Base-by-base conservation (phyloP, 169 alveolate genomes). In the Plasmodium gallinaceum region DNA sequence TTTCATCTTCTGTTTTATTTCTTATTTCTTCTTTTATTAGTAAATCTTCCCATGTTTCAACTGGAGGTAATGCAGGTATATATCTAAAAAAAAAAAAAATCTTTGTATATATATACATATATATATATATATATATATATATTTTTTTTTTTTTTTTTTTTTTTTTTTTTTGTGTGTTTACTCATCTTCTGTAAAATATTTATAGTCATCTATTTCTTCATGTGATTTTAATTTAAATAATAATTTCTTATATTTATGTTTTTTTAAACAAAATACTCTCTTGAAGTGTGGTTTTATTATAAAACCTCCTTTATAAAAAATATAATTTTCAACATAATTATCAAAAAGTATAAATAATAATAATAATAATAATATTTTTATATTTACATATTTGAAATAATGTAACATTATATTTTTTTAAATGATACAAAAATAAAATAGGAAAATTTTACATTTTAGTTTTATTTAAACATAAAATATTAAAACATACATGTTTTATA, bases 31-130 rank as follows among this genome's bases (percentile, higher is more conserved):
- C 92, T 46, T 71, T 60, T 48, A 62, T 18, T 14, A 86, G 32
- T 48, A 86, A 57, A 39, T 86, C 92, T 64, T 86, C 92, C 92
- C 92, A 86, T 3, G 92, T 86, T 66, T 86, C 92, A 42, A 86
- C 92, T 20, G 92, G 92, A 9, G 86, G 88, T 10, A 86, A 32
- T 20, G 92, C 76, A 9, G 92, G 92, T 42, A 86, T 86, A 43
- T 86, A 86, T 58, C 92, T 86, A 37, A 52, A 42, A 10, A 43
- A 45, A 22, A 70, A 26, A 48, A 70, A 70, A 20, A 70, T 12
- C 39, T 24, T 32, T 32, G n/a, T 26, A 65, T 37, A 65, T 24
- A 14, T 12, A 18, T 2, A 69, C 12, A 69, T 45, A 48, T 70
- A 45, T 70, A 70, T 46, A 48, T 70, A 42, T 20, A 70, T 43